Evolutionary conservation across 352 stramenopile genomes (phyloP).

Genomic region (Phytophthora megakarya): DNA sequence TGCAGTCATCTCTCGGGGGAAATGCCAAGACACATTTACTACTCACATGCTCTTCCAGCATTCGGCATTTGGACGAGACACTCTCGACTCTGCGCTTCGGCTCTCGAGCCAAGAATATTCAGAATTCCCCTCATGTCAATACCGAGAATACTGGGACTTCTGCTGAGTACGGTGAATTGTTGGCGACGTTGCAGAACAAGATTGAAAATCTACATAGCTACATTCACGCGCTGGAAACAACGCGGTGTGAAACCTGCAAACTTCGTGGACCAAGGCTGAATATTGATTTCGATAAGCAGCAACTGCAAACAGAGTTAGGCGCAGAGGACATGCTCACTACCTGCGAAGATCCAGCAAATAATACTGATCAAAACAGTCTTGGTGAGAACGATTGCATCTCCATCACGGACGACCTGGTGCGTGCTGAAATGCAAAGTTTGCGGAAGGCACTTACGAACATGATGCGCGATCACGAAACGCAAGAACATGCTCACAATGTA

Average conservation of each 20-base stretch:
- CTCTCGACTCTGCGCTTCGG: constrained; percentile 92
- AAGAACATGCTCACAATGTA: constrained; percentile 38
- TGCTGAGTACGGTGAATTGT: constrained; percentile 35
- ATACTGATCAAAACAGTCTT: not conserved
- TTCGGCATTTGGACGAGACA: constrained; percentile 63
- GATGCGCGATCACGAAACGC: constrained; percentile 39
- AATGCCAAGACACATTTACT: constrained; percentile 91
- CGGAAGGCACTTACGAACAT: constrained; percentile 46
- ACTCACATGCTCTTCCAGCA: constrained; percentile 53
- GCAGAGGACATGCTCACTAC: not conserved
- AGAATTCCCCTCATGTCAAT: constrained; percentile 76
- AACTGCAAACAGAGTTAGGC: not conserved
- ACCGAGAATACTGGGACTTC: constrained; percentile 40
- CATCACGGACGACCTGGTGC: constrained; percentile 48
- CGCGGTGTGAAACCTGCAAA: constrained; percentile 22
- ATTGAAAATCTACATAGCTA: constrained; percentile 64
- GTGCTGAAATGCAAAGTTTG: constrained; percentile 54
- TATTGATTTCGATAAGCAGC: not conserved
- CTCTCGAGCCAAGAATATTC: constrained; percentile 84
- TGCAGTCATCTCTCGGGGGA: constrained; percentile 87
- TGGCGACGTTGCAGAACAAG: constrained; percentile 59
- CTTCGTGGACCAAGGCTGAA: not conserved
- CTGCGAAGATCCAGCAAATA: constrained; percentile 1
- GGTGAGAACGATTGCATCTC: constrained; percentile 11
- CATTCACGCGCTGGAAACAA: constrained; percentile 52